phyloP scores from a whole-genome alignment of 2,329 filamentous ascomycete genomes.

The Claviceps capensis region DNA sequence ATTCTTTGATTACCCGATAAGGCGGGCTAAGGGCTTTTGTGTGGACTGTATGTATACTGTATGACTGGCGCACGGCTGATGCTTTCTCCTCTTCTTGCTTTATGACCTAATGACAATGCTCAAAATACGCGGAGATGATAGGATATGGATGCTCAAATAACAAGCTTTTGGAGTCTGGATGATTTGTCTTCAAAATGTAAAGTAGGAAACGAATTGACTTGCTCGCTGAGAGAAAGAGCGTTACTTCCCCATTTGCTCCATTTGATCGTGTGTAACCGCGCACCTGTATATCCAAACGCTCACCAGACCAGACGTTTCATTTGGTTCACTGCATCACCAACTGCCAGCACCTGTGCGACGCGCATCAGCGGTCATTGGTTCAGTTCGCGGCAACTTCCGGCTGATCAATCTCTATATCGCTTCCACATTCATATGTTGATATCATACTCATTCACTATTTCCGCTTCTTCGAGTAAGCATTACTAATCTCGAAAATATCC shows the following conservation, averaged over 20 bases:
- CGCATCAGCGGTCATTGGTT: neutral
- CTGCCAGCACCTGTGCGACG: neutral
- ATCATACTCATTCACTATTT: no score
- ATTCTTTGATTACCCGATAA: slow-evolving; percentile 17
- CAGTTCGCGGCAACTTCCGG: neutral
- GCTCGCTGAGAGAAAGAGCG: neutral
- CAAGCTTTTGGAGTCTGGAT: neutral
- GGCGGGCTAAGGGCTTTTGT: neutral
- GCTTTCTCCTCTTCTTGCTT: slow-evolving; percentile 8
- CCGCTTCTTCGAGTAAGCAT: no score
- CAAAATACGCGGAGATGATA: neutral
- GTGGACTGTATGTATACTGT: slow-evolving; percentile 2
- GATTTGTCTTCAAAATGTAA: slow-evolving; percentile 1
- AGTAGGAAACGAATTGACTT: neutral
- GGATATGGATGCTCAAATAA: neutral
- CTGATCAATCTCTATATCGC: neutral
- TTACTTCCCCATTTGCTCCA: neutral
- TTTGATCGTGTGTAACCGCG: neutral
- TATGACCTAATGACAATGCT: slow-evolving; percentile 17
- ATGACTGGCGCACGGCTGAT: slow-evolving; percentile 3
- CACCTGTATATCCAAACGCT: neutral
- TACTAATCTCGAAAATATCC: no score
- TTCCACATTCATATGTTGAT: neutral
- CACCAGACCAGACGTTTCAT: no score
- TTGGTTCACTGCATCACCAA: neutral